Conservation (phyloP, 176 grass and related monocot genomes). For the Carex pumila region DNA sequence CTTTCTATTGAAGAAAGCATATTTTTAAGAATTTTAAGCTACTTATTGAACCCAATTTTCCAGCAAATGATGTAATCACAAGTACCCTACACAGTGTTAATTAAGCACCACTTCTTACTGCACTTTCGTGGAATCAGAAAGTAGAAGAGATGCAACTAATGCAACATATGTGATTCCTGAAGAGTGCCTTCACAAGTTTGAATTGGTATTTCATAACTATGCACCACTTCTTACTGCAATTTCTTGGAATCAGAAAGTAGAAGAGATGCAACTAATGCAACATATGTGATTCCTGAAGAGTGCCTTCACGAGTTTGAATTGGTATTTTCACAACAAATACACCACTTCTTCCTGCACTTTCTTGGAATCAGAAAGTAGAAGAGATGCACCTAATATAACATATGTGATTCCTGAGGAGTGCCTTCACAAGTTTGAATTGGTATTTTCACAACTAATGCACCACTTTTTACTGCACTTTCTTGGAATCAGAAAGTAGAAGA, state of each 20-base stretch:
- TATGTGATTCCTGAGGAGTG: neutral
- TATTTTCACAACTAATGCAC: neutral
- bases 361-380: conserved; percentile 1
- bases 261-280: neutral
- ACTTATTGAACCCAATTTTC: conserved; percentile 1
- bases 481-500: neutral
- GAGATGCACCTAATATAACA: neutral
- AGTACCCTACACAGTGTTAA: neutral
- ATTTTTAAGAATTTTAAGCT: neutral
- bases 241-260: neutral
- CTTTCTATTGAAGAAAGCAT: neutral
- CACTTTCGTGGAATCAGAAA: neutral
- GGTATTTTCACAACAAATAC: neutral
- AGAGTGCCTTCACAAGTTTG: neutral
- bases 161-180: neutral
- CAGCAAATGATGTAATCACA: neutral
- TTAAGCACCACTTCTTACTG: neutral
- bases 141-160: neutral
- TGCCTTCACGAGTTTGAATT: neutral
- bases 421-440: neutral
- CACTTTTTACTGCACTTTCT: neutral
- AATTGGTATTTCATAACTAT: too few relatives aligned
- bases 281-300: neutral
- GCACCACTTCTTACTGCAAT: neutral
- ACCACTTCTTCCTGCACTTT: neutral